Percentiles rank a stretch among this genome's conserved stretches.
Conservation (phyloP, 140 eudicot genomes). For the Flaveria floridana region DNA sequence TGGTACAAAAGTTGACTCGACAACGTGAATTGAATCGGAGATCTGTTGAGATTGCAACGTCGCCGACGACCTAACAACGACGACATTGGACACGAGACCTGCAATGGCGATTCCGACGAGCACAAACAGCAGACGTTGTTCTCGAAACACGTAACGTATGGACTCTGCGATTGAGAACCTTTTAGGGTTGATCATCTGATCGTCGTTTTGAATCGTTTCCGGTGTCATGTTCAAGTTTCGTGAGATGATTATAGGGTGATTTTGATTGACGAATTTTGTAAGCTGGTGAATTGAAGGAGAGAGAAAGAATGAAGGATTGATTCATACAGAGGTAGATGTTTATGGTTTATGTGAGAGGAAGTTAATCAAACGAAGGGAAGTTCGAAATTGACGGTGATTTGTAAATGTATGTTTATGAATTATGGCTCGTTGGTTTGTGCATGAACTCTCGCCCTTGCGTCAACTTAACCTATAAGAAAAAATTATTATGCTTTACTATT, state of each 20-base stretch:
- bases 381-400: constrained; percentile 37
- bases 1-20: constrained; percentile 26
- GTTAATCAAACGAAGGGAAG: constrained; percentile 24
- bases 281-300: neutral
- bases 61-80: constrained; percentile 17
- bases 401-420: neutral
- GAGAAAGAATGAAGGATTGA: neutral
- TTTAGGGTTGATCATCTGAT: constrained; percentile 18
- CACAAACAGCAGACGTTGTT: constrained; percentile 38
- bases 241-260: neutral
- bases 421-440: neutral
- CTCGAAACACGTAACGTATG: constrained; percentile 29
- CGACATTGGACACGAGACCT: constrained; percentile 26
- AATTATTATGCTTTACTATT: no score
- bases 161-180: constrained; percentile 31
- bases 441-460: neutral
- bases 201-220: constrained; percentile 26
- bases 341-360: constrained; percentile 31
- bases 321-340: constrained; percentile 29
- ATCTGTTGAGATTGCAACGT: constrained; percentile 23
- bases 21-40: constrained; percentile 26
- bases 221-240: constrained; percentile 17
- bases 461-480: no score
- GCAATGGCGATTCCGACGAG: constrained; percentile 39
- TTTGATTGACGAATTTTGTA: neutral